Base-by-base conservation (phyloP, 371 early-diverging fungal genomes). In the Lichtheimia ornata region DNA sequence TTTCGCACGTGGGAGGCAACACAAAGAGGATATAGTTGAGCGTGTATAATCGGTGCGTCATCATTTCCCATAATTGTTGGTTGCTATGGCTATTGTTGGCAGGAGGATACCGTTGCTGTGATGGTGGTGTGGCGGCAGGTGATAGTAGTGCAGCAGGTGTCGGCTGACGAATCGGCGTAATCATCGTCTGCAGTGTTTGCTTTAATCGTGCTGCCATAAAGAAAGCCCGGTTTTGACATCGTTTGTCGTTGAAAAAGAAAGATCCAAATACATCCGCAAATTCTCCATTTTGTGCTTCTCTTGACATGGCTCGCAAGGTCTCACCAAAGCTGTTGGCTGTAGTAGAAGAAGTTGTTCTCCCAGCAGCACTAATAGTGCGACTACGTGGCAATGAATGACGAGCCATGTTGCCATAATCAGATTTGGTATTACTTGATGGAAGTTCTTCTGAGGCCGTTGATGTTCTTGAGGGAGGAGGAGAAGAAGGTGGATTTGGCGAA, bases 161-260 rank as follows among this genome's bases (percentile, higher is more conserved):
- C 7, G 18, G 47, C 18, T 55, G 61, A 43, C 15, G 17, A 53
- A 24, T 22, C 40, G 20, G n/a, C 6, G 52, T 4, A 28, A 52
- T 9, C 14, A 66, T 63, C 24, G 62, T 58, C 25, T 73, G 67
- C 22, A 76, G 63, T 24, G 58, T 65, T 44, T 74, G 73, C 59
- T 76, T 72, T 30, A 81, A 56, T 22, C 78, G 66, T 14, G 76
- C 71, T 2, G 78, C 71, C 71, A 81, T 74, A 54, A 74, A 81
- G 17, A 78, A 61, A 7, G 81, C 78, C 25, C 81, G 71, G 40
- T 72, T 66, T 45, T 74, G 76, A 62, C 81, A 81, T 49, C 76
- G 66, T 44, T 74, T 77, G 56, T 81, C 81, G 24, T 62, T 77
- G 53, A 77, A 81, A 40, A 81, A 81, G 59, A 77, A 76, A 13